Evolutionary conservation across 495 filamentous ascomycete genomes (phyloP).

Genomic region (Daldinia concentrica): DNA sequence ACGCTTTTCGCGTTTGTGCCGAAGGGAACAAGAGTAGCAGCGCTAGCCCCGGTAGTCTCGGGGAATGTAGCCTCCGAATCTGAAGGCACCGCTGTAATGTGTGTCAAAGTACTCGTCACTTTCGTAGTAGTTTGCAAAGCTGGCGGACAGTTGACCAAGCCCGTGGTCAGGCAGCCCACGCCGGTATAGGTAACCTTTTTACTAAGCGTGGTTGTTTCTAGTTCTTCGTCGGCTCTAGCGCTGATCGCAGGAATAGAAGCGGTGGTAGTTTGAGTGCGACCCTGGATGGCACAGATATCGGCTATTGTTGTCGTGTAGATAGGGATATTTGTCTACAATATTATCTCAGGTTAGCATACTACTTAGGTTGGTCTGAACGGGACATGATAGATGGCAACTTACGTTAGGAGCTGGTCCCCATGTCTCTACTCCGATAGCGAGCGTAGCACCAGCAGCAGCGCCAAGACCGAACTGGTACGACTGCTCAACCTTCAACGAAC

Average conservation of each 20-base stretch:
- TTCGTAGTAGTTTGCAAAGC: constrained; percentile 55
- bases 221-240: constrained; percentile 40
- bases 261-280: constrained; percentile 28
- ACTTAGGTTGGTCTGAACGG: not conserved
- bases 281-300: constrained; percentile 53
- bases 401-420: constrained; percentile 59
- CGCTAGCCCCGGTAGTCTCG: constrained; percentile 40
- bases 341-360: not conserved
- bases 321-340: constrained; percentile 52
- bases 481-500: constrained; percentile 55
- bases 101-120: constrained; percentile 45
- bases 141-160: constrained; percentile 57
- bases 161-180: constrained; percentile 50
- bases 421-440: constrained; percentile 52
- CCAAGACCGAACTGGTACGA: constrained; percentile 61
- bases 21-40: constrained; percentile 51
- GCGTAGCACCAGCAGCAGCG: constrained; percentile 60
- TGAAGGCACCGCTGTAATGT: constrained; percentile 50
- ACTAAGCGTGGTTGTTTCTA: constrained; percentile 50
- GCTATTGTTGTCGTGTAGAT: constrained; percentile 64
- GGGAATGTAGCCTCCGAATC: constrained; percentile 52
- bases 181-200: constrained; percentile 51
- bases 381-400: not conserved
- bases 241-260: constrained; percentile 43
- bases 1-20: constrained; percentile 50